Conservation (phyloP, 495 filamentous ascomycete species). For the Umbilicaria muhlenbergii region DNA sequence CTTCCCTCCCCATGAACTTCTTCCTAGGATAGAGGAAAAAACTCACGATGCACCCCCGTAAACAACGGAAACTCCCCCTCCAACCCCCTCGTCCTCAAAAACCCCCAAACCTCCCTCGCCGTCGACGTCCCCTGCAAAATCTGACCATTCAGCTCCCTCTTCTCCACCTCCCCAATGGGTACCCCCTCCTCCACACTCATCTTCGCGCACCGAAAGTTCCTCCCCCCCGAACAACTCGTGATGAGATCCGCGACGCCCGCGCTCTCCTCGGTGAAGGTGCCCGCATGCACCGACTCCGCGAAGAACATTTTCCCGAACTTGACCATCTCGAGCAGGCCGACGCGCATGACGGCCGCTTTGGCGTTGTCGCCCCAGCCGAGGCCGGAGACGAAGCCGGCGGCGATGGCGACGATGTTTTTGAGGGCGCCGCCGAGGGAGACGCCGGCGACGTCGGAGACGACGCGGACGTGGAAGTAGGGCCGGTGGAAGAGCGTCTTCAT, state of each 20-base stretch:
- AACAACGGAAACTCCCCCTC: conserved; percentile 85
- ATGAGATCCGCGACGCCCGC: conserved; percentile 94
- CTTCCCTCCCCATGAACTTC: neutral
- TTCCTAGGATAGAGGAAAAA: neutral
- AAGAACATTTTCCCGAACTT: conserved; percentile 92
- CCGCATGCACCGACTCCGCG: conserved; percentile 54
- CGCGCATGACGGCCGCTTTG: conserved; percentile 91
- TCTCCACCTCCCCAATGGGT: conserved; percentile 75
- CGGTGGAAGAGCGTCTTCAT: conserved; percentile 82
- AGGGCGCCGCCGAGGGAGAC: conserved; percentile 90
- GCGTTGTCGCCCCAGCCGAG: conserved; percentile 97
- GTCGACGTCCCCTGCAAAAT: conserved; percentile 91
- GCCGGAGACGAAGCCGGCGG: conserved; percentile 89
- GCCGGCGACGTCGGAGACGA: conserved; percentile 85
- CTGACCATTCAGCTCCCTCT: conserved; percentile 85
- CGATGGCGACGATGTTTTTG: conserved; percentile 94
- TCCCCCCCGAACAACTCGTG: conserved; percentile 77
- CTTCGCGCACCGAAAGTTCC: conserved; percentile 90
- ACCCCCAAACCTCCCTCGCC: conserved; percentile 74
- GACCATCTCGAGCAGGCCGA: conserved; percentile 88
- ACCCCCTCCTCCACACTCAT: conserved; percentile 66
- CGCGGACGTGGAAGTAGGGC: conserved; percentile 91
- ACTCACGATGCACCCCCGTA: conserved; percentile 61
- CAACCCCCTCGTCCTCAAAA: conserved; percentile 59
- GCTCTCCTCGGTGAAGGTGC: conserved; percentile 90